These are phyloP conservation scores for Graphilbum sp. DNA, from an alignment of 2,329 filamentous ascomycete genomes.

Conservation along the genomic window DNA sequence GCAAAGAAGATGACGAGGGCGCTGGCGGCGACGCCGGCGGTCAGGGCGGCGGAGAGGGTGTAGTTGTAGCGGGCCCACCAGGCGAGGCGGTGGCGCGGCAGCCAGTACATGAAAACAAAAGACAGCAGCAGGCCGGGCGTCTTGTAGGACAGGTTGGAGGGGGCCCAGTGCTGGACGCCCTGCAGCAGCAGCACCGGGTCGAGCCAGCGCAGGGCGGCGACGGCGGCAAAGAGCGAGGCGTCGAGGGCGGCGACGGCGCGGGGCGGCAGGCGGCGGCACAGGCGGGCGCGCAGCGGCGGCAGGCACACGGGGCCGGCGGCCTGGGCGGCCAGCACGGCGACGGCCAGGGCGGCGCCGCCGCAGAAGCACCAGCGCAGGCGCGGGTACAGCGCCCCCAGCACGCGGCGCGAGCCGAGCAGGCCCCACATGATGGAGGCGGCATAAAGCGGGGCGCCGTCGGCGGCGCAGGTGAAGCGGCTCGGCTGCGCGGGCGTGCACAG, in stretches of 20 bases:
- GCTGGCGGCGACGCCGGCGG: conserved; percentile 23
- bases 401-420: conserved; percentile 17
- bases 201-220: conserved; percentile 23
- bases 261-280: conserved; percentile 15
- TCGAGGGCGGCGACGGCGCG: conserved; percentile 18
- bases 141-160: conserved; percentile 25
- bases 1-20: conserved; percentile 27
- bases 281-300: conserved; percentile 16
- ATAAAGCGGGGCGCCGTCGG: conserved; percentile 15
- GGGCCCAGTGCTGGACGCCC: conserved; percentile 25
- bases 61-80: conserved; percentile 33
- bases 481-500: conserved; percentile 14
- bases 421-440: conserved; percentile 20
- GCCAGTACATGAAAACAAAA: conserved; percentile 26
- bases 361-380: conserved; percentile 28
- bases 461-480: conserved; percentile 16
- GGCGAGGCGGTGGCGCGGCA: conserved; percentile 20
- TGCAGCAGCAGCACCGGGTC: conserved; percentile 24
- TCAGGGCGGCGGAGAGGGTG: conserved; percentile 24
- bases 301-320: conserved; percentile 19
- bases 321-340: conserved; percentile 20
- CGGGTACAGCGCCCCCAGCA: conserved; percentile 25
- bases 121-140: conserved; percentile 24
- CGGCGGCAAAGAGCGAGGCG: conserved; percentile 19
- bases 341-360: conserved; percentile 19